Evolutionary conservation across 176 grass and related monocot genomes (phyloP).

Genomic region (Saccharum spontaneum): DNA sequence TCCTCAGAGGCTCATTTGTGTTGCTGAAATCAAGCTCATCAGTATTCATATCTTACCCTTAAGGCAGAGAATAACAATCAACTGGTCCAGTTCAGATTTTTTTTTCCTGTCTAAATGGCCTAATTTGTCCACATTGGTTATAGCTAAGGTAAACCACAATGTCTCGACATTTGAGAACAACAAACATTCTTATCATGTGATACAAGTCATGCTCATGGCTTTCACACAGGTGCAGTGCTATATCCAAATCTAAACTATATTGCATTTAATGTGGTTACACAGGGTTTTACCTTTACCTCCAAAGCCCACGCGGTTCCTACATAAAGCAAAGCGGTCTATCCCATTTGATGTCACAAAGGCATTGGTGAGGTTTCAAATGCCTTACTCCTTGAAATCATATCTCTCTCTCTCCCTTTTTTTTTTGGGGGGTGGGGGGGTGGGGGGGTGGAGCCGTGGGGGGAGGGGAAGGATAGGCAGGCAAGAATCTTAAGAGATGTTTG

Average conservation of each 20-base stretch:
- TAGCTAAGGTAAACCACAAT: constrained; percentile 10
- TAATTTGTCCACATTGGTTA: constrained; percentile 16
- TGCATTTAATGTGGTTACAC: constrained; percentile 25
- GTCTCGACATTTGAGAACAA: neutral
- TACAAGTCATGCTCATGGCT: constrained; percentile 11
- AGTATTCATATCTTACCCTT: neutral
- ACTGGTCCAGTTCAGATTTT: neutral
- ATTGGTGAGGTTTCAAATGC: constrained; percentile 53
- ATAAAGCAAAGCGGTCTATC: constrained; percentile 42
- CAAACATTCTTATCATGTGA: constrained; percentile 2
- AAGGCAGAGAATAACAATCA: constrained; percentile 6
- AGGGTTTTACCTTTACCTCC: constrained; percentile 63
- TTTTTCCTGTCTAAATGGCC: neutral
- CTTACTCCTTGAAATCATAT: constrained; percentile 15
- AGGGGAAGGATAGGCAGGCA: neutral
- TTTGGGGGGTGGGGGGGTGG: too few species aligned
- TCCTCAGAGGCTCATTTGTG: neutral
- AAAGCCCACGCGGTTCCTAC: constrained; percentile 32
- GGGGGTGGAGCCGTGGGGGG: too few species aligned
- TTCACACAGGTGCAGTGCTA: neutral
- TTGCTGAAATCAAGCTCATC: neutral
- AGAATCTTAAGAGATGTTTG: constrained; percentile 19
- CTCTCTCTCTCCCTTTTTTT: neutral
- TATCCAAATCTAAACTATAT: constrained; percentile 21
- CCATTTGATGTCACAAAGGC: constrained; percentile 50